Base-by-base conservation (phyloP, 495 filamentous ascomycete species). In the Podospora bellae-mahoneyi region DNA sequence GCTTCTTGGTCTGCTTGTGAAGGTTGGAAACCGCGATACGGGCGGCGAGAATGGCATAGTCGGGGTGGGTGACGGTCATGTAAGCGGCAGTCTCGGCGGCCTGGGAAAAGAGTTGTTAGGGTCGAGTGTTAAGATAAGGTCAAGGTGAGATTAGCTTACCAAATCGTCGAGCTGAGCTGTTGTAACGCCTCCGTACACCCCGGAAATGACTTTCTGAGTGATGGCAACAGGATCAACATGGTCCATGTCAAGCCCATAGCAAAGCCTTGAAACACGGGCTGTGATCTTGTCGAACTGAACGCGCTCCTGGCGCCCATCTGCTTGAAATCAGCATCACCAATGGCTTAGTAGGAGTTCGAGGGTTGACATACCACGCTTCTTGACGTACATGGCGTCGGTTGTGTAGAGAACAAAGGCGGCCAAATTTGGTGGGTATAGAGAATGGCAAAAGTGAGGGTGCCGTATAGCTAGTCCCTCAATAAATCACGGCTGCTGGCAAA, bases 251-350 rank as follows among this genome's bases (percentile, higher is more conserved):
- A 99, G 88, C 66, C 95, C 94, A 79, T 99, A 99, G 85, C 95
- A 99, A 64, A 99, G 87, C 64, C 95, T 86, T 30, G 95, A 99
- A 57, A 99, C 95, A 80, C 95, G 93, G 70, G 95, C 95, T 68
- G 95, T 98, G 86, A 99, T 99, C 83, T 99, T 99, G 84, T 99
- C 95, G 84, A 99, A 99, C 79, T 99, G 95, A 66, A 99, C 95
- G 79, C 95, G 95, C 87, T 99, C 95, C 85, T 98, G 97, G 84
- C 95, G 94, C 81, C 95, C 95, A 85, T 99, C 94, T 98, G 62
- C 5, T 32, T 2, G 56, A 16, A 28, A 27, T 67, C 61, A 75
- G 83, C 54, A 81, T 72, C 34, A 15, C 1, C 16, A 19, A 39
- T 13, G 1, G 23, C 13, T 23, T 16, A 18, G 6, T 2, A 27